Conservation (phyloP, 805 yeast genomes). For the Ogataea paraovalis region DNA sequence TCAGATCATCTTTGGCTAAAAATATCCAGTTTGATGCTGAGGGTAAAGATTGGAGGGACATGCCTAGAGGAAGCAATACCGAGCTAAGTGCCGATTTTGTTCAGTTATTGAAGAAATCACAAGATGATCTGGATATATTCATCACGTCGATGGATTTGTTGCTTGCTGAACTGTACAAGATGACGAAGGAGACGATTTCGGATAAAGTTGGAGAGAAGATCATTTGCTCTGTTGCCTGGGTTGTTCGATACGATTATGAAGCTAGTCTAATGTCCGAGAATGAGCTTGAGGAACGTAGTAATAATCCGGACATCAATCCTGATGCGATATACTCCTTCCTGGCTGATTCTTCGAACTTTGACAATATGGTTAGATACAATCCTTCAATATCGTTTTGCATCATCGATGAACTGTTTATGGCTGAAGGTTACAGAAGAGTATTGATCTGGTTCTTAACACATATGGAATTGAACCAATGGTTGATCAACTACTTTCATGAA, state of each 20-base stretch:
- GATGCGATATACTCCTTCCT: constrained; percentile 48
- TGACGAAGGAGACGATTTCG: constrained; percentile 27
- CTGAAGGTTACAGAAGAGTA: constrained; percentile 57
- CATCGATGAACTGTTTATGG: constrained; percentile 70
- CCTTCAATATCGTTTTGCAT: constrained; percentile 50
- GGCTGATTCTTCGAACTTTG: constrained; percentile 44
- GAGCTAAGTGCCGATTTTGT: constrained; percentile 29
- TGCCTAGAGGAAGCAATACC: constrained; percentile 57
- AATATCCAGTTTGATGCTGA: constrained; percentile 49
- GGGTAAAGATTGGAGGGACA: constrained; percentile 71
- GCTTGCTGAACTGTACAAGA: constrained; percentile 17
- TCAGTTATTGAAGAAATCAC: constrained; percentile 20
- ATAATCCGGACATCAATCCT: constrained; percentile 37
- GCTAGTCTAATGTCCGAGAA: constrained; percentile 20
- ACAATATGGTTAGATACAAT: constrained; percentile 44
- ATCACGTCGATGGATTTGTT: constrained; percentile 28
- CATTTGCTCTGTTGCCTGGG: constrained; percentile 49
- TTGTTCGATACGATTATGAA: constrained; percentile 35
- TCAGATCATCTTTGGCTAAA: constrained; percentile 30
- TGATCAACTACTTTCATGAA: constrained; percentile 63
- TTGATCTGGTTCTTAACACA: constrained; percentile 68
- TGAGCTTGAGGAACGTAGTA: constrained; percentile 12
- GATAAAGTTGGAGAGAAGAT: constrained; percentile 36
- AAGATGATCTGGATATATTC: constrained; percentile 19
- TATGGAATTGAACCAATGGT: constrained; percentile 48